Base-by-base conservation (phyloP, 176 grass and related monocot genomes). In the Bolboschoenus planiculmis region DNA sequence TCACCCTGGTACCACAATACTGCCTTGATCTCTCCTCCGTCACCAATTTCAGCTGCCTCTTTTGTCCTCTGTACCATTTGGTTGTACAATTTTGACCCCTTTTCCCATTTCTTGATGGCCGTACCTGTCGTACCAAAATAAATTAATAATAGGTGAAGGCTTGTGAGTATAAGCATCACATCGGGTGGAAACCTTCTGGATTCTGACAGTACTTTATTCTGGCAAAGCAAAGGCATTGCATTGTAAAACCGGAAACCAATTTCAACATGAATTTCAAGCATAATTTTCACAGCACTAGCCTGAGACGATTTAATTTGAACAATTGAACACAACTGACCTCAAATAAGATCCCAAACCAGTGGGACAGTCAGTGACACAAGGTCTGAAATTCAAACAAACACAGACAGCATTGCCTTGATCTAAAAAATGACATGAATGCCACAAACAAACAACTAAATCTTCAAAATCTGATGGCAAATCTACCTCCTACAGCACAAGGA, bases 1-100 rank as follows among this genome's bases (percentile, higher is more conserved):
- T 97, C 95, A 15, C 95, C 95, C 77, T 97, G 92, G 85, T 97
- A 97, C 95, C 92, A 97, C 81, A 94, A 64, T 62, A 97, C 63
- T 35, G 92, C 95, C 78, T 88, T 83, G 81, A 97, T 82, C 87
- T 94, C 92, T 7, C 88, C 92, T 65, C 61, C 80, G 20, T 30
- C 87, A 39, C 81, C 31, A 24, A 42, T 71, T 40, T 10, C 55
- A 20, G 70, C 72, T 16, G 88, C 90, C 71, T 72, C 85, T 60
- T 86, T 91, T 43, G 92, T 64, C 58, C 95, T 85, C 26, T 78
- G 7, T 1, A 93, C 73, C 95, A 97, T 97, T 83, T 92, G 80
- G 33, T 91, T 86, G 81, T 94, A 94, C 67, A 97, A 86, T n/a
- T 10, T 55, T 21, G 88, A 86, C 27, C 90, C 92, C 64, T 78